These are phyloP conservation scores for Ajuga reptans DNA, from an alignment of 305 asterid species.

Conservation along the genomic window DNA sequence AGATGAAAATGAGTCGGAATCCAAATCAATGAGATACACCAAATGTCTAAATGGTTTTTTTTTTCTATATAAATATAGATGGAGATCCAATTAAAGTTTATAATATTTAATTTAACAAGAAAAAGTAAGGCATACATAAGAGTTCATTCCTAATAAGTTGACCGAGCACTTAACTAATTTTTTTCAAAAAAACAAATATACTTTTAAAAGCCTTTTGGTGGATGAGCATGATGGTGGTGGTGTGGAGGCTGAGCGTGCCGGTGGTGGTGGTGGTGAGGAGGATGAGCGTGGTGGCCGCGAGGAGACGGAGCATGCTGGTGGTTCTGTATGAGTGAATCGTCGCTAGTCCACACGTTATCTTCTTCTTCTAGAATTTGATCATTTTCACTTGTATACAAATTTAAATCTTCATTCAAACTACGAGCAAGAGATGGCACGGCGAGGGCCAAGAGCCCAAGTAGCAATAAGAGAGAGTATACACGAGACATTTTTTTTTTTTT, in stretches of 20 bases:
- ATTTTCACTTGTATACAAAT: neutral
- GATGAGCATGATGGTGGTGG: neutral
- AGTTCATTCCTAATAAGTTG: no score
- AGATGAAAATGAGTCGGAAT: no score
- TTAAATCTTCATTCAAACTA: neutral
- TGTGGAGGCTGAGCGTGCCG: neutral
- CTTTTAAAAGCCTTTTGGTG: neutral
- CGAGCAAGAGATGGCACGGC: neutral
- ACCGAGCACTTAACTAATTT: no score
- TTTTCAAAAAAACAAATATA: no score
- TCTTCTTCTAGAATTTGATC: neutral
- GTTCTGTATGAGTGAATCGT: neutral
- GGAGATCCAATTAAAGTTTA: no score
- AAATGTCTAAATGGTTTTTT: no score
- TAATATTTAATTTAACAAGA: no score
- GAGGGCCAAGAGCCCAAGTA: neutral
- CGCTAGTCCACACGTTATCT: neutral
- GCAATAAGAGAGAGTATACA: neutral
- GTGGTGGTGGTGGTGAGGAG: neutral
- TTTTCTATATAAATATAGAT: no score
- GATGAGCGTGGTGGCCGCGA: neutral
- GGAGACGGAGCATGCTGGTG: neutral
- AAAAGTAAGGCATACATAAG: no score
- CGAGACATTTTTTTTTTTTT: neutral
- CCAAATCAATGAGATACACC: no score